Percentiles rank a stretch among this genome's conserved stretches.
These are phyloP conservation scores for Phialophora expanda DNA, from an alignment of 2,329 filamentous ascomycete species.

Conservation along the genomic window DNA sequence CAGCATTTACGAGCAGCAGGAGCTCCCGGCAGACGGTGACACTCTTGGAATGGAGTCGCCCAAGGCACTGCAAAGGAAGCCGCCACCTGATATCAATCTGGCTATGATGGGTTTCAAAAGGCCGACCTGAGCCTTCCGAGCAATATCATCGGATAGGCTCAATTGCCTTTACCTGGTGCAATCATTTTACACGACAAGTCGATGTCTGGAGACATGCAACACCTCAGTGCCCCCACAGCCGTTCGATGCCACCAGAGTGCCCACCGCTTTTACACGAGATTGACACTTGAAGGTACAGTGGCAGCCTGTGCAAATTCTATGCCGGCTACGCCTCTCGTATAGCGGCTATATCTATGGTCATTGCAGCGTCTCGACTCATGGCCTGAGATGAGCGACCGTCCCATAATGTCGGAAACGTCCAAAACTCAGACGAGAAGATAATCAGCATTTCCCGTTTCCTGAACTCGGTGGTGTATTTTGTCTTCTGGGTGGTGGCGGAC, in stretches of 20 bases:
- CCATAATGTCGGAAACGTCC: background rate
- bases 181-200: background rate
- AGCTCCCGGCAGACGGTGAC: slow-evolving; percentile 42
- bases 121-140: slow-evolving; percentile 25
- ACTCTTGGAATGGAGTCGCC: slow-evolving; percentile 32
- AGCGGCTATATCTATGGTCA: background rate
- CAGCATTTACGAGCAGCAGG: slow-evolving; percentile 64
- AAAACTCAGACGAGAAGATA: background rate
- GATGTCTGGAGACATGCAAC: background rate
- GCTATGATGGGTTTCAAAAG: slow-evolving; percentile 38
- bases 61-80: slow-evolving; percentile 11
- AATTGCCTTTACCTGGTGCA: background rate
- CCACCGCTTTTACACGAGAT: background rate
- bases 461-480: background rate
- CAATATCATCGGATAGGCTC: background rate
- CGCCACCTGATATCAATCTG: slow-evolving; percentile 27
- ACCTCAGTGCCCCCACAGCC: background rate
- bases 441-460: background rate
- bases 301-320: background rate
- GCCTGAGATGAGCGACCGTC: background rate
- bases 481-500: background rate
- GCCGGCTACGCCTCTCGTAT: background rate
- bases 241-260: background rate
- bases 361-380: background rate
- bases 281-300: background rate